A percentile compares a stretch with the other conserved stretches of the same genome.
Conservation (phyloP, 768 basidiomycete species). For the Clathrus columnatus region DNA sequence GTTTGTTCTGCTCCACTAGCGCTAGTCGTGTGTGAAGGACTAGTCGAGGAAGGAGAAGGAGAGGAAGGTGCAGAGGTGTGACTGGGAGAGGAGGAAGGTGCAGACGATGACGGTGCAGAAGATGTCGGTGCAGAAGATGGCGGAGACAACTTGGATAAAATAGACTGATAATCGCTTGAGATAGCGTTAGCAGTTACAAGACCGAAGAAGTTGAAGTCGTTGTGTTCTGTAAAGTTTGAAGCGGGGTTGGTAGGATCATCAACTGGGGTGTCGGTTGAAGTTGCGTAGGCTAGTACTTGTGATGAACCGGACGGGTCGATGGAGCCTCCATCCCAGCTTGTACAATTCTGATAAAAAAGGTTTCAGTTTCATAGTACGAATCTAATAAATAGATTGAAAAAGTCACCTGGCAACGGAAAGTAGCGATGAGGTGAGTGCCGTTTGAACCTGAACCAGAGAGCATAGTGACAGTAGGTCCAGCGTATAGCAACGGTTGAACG, state of each 20-base stretch:
- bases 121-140: not conserved
- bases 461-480: constrained; percentile 20
- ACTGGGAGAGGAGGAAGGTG: not conserved
- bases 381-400: not conserved
- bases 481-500: constrained; percentile 17
- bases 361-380: not conserved
- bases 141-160: constrained; percentile 12
- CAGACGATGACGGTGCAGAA: not conserved
- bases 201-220: constrained; percentile 23
- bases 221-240: constrained; percentile 23
- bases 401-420: constrained; percentile 24
- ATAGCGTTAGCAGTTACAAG: constrained; percentile 18
- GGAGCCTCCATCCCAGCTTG: constrained; percentile 22
- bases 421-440: constrained; percentile 20
- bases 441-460: constrained; percentile 20
- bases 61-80: not conserved
- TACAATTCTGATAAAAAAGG: constrained; percentile 18
- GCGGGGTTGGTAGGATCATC: constrained; percentile 19
- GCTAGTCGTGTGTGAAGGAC: not conserved
- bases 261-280: constrained; percentile 16
- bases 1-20: not conserved
- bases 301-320: constrained; percentile 19
- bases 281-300: constrained; percentile 20
- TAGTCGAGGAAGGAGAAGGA: not conserved
- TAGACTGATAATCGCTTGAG: constrained; percentile 16